These are phyloP conservation scores for Diaporthe citriasiana DNA, from an alignment of 2,329 filamentous ascomycete genomes.

Conservation along the genomic window DNA sequence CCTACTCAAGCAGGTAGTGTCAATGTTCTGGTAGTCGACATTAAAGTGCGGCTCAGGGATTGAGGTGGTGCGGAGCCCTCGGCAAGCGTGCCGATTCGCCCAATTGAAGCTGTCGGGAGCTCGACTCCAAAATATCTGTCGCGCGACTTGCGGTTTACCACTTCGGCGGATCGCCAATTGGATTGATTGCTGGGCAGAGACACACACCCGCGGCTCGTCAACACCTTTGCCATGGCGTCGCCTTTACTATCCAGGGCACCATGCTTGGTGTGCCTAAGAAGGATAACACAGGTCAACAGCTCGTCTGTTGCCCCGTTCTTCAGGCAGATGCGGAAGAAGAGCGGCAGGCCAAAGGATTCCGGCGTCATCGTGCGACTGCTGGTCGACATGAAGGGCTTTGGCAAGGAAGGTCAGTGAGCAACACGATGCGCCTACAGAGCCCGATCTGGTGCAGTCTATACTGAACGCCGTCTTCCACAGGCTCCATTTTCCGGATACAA, in stretches of 20 bases:
- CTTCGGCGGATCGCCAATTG: conserved; percentile 16
- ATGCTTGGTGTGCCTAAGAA: conserved; percentile 48
- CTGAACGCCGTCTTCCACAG: conserved; percentile 42
- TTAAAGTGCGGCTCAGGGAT: conserved; percentile 17
- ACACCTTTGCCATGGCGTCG: conserved; percentile 43
- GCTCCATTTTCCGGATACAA: conserved; percentile 52
- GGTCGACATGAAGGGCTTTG: conserved; percentile 56
- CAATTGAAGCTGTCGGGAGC: conserved; percentile 13
- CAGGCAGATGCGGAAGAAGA: conserved; percentile 55
- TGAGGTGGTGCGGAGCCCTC: not conserved
- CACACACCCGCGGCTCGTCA: conserved; percentile 10
- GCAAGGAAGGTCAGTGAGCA: conserved; percentile 53
- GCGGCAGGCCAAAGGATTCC: conserved; percentile 54
- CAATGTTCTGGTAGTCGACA: not conserved
- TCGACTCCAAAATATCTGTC: conserved; percentile 38
- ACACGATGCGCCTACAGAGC: not conserved
- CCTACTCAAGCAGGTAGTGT: too few relatives aligned
- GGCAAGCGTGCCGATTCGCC: conserved; percentile 37
- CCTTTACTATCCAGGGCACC: conserved; percentile 45
- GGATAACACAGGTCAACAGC: conserved; percentile 45
- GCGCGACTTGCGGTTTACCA: conserved; percentile 11
- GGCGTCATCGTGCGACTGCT: conserved; percentile 61
- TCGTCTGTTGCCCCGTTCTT: conserved; percentile 45
- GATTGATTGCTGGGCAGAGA: conserved; percentile 28
- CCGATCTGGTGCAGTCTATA: not conserved